Conservation (phyloP, 116 monocot species). For the Dioscorea cayenensis region DNA sequence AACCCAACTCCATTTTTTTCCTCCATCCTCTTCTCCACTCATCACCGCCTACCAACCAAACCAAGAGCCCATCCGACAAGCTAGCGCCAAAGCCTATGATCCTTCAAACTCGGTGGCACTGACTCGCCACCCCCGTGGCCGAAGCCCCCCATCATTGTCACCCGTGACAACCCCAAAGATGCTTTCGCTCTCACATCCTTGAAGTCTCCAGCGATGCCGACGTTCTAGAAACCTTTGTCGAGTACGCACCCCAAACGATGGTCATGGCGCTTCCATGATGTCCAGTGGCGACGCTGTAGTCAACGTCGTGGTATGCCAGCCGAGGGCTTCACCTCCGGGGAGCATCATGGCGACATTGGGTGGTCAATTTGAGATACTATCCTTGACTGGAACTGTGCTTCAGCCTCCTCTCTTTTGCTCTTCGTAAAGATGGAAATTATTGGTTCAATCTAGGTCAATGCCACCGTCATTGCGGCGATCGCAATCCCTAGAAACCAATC, state of each 20-base stretch:
- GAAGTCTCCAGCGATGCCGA: no score
- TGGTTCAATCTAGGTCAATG: no score
- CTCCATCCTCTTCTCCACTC: conserved; percentile 41
- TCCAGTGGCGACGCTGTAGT: conserved; percentile 51
- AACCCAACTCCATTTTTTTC: no score
- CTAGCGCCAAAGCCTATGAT: neutral
- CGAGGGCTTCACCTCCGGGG: conserved; percentile 23
- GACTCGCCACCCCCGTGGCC: conserved; percentile 47
- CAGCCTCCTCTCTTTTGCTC: no score
- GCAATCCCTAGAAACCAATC: no score
- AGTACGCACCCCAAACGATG: conserved; percentile 66
- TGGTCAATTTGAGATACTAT: conserved; percentile 55
- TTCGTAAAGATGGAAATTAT: no score
- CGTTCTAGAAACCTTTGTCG: conserved; percentile 46
- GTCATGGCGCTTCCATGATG: conserved; percentile 55
- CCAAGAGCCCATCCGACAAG: conserved; percentile 9
- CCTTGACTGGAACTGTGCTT: conserved; percentile 48
- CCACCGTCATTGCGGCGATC: no score
- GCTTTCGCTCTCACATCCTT: conserved; percentile 66
- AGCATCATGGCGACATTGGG: conserved; percentile 39
- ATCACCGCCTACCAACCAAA: conserved; percentile 9
- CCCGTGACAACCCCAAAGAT: conserved; percentile 68
- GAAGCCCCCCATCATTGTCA: conserved; percentile 62
- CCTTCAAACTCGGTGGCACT: conserved; percentile 16
- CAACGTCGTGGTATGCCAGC: conserved; percentile 65